Evolutionary conservation across 306 rosid genomes (phyloP).

Genomic region (Prunus mongolica): DNA sequence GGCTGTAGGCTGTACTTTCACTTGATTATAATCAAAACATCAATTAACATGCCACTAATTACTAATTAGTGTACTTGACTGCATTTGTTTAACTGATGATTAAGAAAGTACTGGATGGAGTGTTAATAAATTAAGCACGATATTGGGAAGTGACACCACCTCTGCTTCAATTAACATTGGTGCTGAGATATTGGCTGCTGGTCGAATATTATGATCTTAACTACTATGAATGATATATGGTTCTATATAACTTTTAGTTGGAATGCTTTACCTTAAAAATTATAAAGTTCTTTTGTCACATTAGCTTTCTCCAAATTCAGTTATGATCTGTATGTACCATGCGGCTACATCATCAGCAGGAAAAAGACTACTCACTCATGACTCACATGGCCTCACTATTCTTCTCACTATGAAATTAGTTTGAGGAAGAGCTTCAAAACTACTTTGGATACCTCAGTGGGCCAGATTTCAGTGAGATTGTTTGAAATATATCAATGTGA

Average conservation of each 20-base stretch:
- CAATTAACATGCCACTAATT: background rate
- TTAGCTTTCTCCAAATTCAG: background rate
- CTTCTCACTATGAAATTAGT: too few relatives aligned
- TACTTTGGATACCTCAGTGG: too few relatives aligned
- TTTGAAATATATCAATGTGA: too few relatives aligned
- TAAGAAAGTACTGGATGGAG: too few relatives aligned
- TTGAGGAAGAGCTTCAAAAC: too few relatives aligned
- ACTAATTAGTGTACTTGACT: background rate
- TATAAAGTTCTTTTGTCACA: background rate
- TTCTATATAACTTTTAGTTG: background rate
- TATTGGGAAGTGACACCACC: slow-evolving; percentile 2
- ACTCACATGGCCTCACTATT: too few relatives aligned
- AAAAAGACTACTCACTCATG: background rate
- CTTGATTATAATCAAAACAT: background rate
- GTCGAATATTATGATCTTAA: background rate
- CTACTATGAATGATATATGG: background rate
- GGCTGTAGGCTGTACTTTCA: background rate
- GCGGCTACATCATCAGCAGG: background rate
- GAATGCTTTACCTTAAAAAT: background rate
- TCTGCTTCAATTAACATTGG: background rate
- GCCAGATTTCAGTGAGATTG: too few relatives aligned
- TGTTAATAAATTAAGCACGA: background rate
- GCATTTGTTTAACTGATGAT: background rate
- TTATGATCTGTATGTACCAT: background rate
- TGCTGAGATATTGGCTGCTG: background rate